phyloP scores from a whole-genome alignment of 192 early-diverging fungal genomes.

The Umbelopsis ramanniana region DNA sequence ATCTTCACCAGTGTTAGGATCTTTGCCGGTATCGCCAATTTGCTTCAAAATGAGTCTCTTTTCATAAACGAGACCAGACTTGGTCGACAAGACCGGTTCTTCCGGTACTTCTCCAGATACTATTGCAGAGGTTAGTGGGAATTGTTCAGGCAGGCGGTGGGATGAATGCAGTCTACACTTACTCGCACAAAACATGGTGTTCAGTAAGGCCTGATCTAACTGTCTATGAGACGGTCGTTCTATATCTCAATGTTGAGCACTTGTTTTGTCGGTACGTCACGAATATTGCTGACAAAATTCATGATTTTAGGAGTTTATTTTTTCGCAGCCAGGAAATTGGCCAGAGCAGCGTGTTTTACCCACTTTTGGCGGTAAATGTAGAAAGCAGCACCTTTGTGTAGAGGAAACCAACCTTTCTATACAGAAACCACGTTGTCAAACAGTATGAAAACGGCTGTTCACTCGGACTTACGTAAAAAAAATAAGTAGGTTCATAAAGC shows the following conservation, averaged over 20 bases:
- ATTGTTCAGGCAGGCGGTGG: too few relatives aligned
- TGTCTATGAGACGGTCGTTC: not conserved
- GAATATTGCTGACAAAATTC: not conserved
- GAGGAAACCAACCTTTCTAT: too few relatives aligned
- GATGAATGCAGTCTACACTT: conserved; percentile 15
- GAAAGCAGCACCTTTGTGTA: too few relatives aligned
- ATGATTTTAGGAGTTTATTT: not conserved
- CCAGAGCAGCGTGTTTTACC: not conserved
- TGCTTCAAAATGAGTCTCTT: conserved; percentile 86
- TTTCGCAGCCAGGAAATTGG: too few relatives aligned
- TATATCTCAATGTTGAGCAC: not conserved
- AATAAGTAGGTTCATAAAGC: too few relatives aligned
- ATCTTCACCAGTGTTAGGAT: conserved; percentile 80
- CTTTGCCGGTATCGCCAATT: conserved; percentile 78
- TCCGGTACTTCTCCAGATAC: conserved; percentile 91
- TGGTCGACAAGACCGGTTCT: conserved; percentile 87
- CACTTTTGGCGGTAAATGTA: too few relatives aligned
- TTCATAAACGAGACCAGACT: conserved; percentile 89
- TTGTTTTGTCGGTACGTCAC: conserved; percentile 18
- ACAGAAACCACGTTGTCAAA: too few relatives aligned
- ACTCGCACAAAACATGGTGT: conserved; percentile 47
- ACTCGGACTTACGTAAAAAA: too few relatives aligned
- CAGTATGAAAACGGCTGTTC: too few relatives aligned
- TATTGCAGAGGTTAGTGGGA: conserved; percentile 36
- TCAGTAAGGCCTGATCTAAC: conserved; percentile 1